phyloP scores from a whole-genome alignment of 139 green algal species.

The Dunaliella primolecta region DNA sequence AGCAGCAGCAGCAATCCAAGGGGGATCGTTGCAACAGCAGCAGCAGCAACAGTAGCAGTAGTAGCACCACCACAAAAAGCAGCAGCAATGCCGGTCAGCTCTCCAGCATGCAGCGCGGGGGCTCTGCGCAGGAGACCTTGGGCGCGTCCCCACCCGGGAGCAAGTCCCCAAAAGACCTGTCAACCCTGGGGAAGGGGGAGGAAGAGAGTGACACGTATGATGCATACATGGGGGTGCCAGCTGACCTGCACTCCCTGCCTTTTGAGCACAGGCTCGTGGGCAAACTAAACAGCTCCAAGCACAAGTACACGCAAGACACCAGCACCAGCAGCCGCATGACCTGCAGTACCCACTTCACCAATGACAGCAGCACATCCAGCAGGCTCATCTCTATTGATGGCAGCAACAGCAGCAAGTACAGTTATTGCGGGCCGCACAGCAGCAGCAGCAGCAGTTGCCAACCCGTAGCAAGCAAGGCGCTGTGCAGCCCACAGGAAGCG shows the following conservation, averaged over 20 bases:
- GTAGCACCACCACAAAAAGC: neutral
- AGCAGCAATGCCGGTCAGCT: neutral
- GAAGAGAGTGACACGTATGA: too few relatives aligned
- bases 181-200: too few relatives aligned
- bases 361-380: slow-evolving; percentile 1
- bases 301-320: neutral
- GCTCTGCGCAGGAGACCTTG: too few relatives aligned
- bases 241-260: too few relatives aligned
- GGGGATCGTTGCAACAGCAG: too few relatives aligned
- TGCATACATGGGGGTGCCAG: too few relatives aligned
- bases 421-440: too few relatives aligned
- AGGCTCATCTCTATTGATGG: neutral
- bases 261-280: too few relatives aligned
- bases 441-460: slow-evolving; percentile 5
- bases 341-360: neutral
- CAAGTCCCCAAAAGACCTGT: too few relatives aligned
- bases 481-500: neutral
- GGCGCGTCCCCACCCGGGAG: too few relatives aligned
- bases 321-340: neutral
- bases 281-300: neutral
- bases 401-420: neutral
- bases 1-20: too few relatives aligned
- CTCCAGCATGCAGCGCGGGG: too few relatives aligned
- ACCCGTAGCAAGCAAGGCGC: neutral
- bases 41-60: neutral